Evolutionary conservation across 2,329 filamentous ascomycete species (phyloP).

Genomic region (Verruconis gallopava): DNA sequence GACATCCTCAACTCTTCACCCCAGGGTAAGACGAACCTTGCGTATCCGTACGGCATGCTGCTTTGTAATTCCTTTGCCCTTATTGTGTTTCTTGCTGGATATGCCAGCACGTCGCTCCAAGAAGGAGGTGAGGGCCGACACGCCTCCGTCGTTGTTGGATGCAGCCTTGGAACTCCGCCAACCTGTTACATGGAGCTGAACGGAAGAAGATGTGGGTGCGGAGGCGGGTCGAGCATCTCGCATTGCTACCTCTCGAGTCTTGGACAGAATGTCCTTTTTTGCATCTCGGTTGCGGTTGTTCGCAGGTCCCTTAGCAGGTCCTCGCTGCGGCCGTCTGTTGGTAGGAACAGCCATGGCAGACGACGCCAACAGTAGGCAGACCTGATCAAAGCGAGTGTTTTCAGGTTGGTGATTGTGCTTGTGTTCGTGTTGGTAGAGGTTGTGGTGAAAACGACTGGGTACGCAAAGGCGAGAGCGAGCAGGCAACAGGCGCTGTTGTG

Average conservation of each 20-base stretch:
- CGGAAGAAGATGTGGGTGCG: neutral
- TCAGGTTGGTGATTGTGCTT: too few species aligned
- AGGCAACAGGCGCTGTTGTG: too few species aligned
- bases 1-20: constrained; percentile 5
- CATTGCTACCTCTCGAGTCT: constrained; percentile 5
- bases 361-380: too few species aligned
- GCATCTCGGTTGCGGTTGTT: neutral
- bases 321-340: neutral
- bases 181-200: constrained; percentile 11
- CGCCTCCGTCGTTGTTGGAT: constrained; percentile 1
- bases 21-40: constrained; percentile 7
- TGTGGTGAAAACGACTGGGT: too few species aligned
- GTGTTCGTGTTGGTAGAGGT: too few species aligned
- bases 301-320: neutral
- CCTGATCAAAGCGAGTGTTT: too few species aligned
- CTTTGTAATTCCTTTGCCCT: constrained; percentile 2
- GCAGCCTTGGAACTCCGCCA: constrained; percentile 3
- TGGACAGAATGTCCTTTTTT: neutral
- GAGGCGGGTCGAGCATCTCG: constrained; percentile 1
- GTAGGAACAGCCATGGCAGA: neutral
- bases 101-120: constrained; percentile 3
- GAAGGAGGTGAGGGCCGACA: constrained; percentile 4
- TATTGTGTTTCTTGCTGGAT: constrained; percentile 1
- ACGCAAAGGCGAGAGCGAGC: too few species aligned
- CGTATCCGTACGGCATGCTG: constrained; percentile 1